A percentile compares a stretch with the other conserved stretches of the same genome.
Conservation (phyloP, 331 rosid species). For the Quercus tomentella region DNA sequence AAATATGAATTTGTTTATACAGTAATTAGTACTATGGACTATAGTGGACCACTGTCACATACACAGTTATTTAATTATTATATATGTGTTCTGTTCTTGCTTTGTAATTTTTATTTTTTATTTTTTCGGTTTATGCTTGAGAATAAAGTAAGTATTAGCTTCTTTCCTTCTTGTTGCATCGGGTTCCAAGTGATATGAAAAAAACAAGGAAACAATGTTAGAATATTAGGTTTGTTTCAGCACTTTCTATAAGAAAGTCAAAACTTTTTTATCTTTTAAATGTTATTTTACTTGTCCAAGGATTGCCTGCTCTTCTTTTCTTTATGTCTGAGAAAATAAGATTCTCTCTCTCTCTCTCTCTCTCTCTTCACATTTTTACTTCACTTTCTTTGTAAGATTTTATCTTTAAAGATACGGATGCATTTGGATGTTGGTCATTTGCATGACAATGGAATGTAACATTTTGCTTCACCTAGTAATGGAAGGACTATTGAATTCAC, state of each 20-base stretch:
- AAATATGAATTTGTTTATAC: not conserved
- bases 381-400: not conserved
- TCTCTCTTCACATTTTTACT: not conserved
- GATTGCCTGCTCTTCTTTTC: not conserved
- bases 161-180: slow-evolving; percentile 3
- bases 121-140: slow-evolving; percentile 7
- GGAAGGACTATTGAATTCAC: not conserved
- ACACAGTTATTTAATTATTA: not conserved
- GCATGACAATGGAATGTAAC: not conserved
- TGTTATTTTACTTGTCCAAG: not conserved
- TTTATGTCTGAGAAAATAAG: slow-evolving; percentile 2
- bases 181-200: not conserved
- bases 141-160: slow-evolving; percentile 9
- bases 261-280: not conserved
- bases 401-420: not conserved
- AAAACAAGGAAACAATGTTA: not conserved
- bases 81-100: no score
- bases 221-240: not conserved
- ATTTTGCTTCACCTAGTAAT: not conserved
- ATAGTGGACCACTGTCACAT: not conserved
- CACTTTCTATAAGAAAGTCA: not conserved
- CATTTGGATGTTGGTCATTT: not conserved
- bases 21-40: not conserved
- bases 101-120: not conserved
- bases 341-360: not conserved